Evolutionary conservation across 768 basidiomycete species (phyloP), one percentile per base, ranked within the genome.

Genomic region (Pleurotus tuoliensis): DNA sequence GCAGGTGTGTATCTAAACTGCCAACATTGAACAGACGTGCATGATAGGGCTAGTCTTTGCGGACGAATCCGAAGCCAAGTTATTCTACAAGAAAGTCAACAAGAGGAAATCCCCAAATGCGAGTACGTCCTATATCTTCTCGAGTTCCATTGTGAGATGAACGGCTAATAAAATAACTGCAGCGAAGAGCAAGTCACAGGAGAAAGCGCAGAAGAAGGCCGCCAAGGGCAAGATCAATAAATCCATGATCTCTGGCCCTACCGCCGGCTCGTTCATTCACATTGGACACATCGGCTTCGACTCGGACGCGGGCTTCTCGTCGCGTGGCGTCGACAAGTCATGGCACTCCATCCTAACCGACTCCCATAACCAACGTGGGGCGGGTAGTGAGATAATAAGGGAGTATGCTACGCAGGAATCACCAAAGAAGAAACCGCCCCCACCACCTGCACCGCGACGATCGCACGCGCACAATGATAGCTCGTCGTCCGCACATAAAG

Each of bases 231-330:
- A 86, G 69, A 90, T 98, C 57, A 89, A 96, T 75, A 98, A 97
- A 70, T 89, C 92, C 0, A 82, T 88, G 78, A 98, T 98, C 48
- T 94, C 93, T 9, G 88, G 78, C 0, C 95, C 94, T 2, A 82
- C 84, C 3, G 69, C 74, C 1, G 86, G 86, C 12, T 88, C 88
- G 6, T 98, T 98, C 75, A 80, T 83, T 56, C 95, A 98, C 66
- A 80, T 97, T 44, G 93, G 90, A 0, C 95, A 98, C 67, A 96
- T 99, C 90, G 95, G 94, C 11, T 97, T 88, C 69, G 91, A 97
- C 64, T 69, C 82, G 0, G 86, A 96, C 61, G 82, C 85, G 22
- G 96, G 96, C 2, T 98, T 93, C 70, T 88, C 86, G 0, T 90
- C 88, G 0, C 80, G 77, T 13, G 91, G 91, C 53, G 90, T 99